These are phyloP conservation scores for Cordyceps farinosa DNA, from an alignment of 2,329 filamentous ascomycete genomes.

Conservation along the genomic window DNA sequence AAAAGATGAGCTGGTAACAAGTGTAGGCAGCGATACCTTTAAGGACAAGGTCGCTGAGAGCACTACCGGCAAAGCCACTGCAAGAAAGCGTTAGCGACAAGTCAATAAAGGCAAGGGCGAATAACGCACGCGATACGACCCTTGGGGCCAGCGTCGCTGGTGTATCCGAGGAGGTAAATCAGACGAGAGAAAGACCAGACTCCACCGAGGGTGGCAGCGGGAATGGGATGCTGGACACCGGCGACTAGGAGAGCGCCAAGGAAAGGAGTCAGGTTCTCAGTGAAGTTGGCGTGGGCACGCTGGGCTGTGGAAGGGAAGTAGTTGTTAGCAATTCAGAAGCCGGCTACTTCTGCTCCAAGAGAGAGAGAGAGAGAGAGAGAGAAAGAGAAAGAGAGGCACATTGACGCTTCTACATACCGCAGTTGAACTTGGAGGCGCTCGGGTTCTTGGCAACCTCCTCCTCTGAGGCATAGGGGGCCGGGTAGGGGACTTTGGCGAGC, in stretches of 20 bases:
- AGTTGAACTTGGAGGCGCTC: constrained; percentile 59
- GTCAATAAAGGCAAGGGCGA: not conserved
- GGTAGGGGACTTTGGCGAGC: constrained; percentile 52
- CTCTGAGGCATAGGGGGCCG: constrained; percentile 52
- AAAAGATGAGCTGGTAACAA: constrained; percentile 19
- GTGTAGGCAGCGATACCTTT: constrained; percentile 45
- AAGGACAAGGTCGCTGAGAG: constrained; percentile 36
- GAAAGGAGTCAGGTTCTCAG: constrained; percentile 56
- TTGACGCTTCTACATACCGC: constrained; percentile 40
- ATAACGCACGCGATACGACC: constrained; percentile 40
- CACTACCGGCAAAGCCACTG: constrained; percentile 36
- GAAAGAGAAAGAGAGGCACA: not conserved
- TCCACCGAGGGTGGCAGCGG: constrained; percentile 46
- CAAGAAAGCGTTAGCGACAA: constrained; percentile 19
- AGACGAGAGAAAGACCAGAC: constrained; percentile 51
- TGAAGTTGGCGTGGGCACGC: constrained; percentile 29
- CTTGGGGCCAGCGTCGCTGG: constrained; percentile 39
- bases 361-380: not conserved
- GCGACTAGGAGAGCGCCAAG: constrained; percentile 52
- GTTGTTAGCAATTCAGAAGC: not conserved
- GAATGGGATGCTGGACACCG: constrained; percentile 52
- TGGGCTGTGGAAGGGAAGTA: not conserved
- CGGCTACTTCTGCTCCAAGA: not conserved
- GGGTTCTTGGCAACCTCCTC: constrained; percentile 53
- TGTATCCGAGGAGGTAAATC: constrained; percentile 56